Evolutionary conservation across 805 yeast genomes (phyloP), one percentile per base, ranked within the genome.

Genomic region (Suhomyces sp.): DNA sequence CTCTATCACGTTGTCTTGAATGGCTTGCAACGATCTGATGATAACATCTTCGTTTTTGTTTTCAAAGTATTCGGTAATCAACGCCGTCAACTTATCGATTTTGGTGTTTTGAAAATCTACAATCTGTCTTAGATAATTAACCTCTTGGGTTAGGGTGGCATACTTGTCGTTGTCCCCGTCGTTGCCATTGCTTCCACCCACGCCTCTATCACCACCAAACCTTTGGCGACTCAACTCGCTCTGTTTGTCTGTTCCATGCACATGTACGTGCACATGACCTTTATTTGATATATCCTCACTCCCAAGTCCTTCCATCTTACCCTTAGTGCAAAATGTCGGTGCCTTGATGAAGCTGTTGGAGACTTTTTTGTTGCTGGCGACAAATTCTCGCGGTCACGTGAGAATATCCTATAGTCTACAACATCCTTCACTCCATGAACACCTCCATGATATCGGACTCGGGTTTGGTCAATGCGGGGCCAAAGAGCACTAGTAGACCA

Each of bases 401-500:
- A 38, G 3, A 2, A 19, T 19, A 19, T 19, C 15, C 19, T 35
- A 19, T 35, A 35, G 4, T 41, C 44, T 15, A 22, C 44, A 17
- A 1, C 5, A 9, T n/a, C 10, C 8, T 45, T 2, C 5, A 9
- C 24, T 23, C 36, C 47, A 23, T 29, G 15, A 35, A 31, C 9
- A 35, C 31, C 23, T 35, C 44, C 23, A 6, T 22, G 24, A 31
- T 31, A 24, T 47, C 24, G 23, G 42, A 38, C 24, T 31, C 29
- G 4, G 26, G 27, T n/a, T 24, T 23, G 29, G 49, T 47, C 17
- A 47, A 24, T 6, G 19, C 44, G 9, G 12, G 27, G 1, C 92
- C 92, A 83, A 88, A 84, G 44, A 84, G 75, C 33, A 82, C 85
- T 7, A 81, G 54, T 3, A 85, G 64, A 0, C 89, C 91, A 55